Evolutionary conservation across 169 alveolate species (phyloP), one percentile per base, ranked within the genome.

Genomic region (Cryptosporidium tyzzeri): DNA sequence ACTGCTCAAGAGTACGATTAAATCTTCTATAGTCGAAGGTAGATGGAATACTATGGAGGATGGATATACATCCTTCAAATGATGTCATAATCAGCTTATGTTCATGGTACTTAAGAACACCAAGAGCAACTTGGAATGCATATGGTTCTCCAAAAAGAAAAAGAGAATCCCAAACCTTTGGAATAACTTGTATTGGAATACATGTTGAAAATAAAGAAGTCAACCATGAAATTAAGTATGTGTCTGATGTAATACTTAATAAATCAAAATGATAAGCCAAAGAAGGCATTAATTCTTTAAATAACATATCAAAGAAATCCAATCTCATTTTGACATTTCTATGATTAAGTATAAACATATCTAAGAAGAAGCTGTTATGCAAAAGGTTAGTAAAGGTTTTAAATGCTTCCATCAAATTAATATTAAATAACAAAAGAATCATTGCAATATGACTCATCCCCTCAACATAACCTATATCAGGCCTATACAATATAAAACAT

Each of bases 141-240:
- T 62, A 80, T n/a, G 89, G 89, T 14, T 80, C 89, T 35, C 89
- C 89, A 50, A 80, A 80, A 29, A 80, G 89, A 62, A 80, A 80
- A 7, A 80, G 58, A 1, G 89, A 80, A 45, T 80, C 89, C 89
- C 89, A 80, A 29, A 80, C 75, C 26, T 67, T 80, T 5, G 89
- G 89, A 33, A 80, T 62, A 18, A 80, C 70, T 53, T 80, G 74
- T 2, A 80, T 62, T 18, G 89, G 89, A 21, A 80, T 29, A 21
- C 89, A 80, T 1, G 59, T 80, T 14, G 89, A 80, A 14, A 80
- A 80, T n/a, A 80, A 29, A 39, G 89, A 80, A 23, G 89, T 80
- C 8, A 80, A 62, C 89, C 89, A 80, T 16, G 89, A 61, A 41
- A 80, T 80, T 14, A 80, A 12, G 23, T 80, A 80, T 0, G 89